Evolutionary conservation across 2,329 filamentous ascomycete species (phyloP).

Genomic region (Colletotrichum salicis): DNA sequence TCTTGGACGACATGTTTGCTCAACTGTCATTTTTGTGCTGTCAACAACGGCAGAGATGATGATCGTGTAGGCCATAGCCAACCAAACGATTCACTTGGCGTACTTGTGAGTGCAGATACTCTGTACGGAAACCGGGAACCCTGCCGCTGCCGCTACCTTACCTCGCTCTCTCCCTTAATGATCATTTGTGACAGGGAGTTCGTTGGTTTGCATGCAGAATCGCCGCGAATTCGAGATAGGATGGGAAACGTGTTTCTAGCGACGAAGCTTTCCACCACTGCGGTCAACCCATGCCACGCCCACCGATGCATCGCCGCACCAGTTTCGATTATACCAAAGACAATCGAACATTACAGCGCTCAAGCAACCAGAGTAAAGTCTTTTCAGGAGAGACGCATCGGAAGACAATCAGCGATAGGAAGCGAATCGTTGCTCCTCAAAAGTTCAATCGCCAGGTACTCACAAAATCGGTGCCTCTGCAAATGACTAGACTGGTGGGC

Average conservation of each 20-base stretch:
- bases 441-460: background rate
- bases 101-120: background rate
- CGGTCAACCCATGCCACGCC: background rate
- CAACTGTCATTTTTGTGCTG: background rate
- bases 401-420: background rate
- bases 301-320: background rate
- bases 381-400: background rate
- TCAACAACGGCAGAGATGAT: background rate
- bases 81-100: conserved; percentile 25
- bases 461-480: background rate
- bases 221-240: conserved; percentile 5
- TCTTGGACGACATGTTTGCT: background rate
- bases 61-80: background rate
- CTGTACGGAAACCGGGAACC: background rate
- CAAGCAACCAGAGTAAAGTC: background rate
- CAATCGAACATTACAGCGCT: background rate
- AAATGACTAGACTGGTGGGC: conserved; percentile 6
- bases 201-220: conserved; percentile 7
- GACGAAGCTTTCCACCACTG: background rate
- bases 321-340: background rate
- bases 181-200: conserved; percentile 5
- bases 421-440: background rate
- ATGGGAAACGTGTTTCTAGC: conserved; percentile 15
- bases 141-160: background rate
- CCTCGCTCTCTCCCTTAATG: background rate